Evolutionary conservation across 2,329 filamentous ascomycete genomes (phyloP).

Genomic region (Neonectria punicea): DNA sequence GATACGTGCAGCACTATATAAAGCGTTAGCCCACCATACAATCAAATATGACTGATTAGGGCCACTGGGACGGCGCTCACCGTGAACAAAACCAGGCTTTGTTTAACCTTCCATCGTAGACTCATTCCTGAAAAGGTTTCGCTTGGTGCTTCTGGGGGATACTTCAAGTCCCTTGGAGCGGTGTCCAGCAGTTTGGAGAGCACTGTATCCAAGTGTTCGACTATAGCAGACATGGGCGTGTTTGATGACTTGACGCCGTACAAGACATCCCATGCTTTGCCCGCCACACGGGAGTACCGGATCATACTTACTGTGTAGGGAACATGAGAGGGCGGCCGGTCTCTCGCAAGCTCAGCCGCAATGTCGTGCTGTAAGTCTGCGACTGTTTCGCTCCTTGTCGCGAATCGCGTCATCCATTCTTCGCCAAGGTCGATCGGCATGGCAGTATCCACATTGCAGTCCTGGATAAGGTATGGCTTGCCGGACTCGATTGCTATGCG

Average conservation of each 20-base stretch:
- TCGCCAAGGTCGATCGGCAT: constrained; percentile 30
- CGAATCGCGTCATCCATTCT: constrained; percentile 27
- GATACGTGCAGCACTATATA: constrained; percentile 28
- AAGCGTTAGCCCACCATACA: background rate
- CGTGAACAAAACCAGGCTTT: constrained; percentile 19
- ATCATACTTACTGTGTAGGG: constrained; percentile 28
- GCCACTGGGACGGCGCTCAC: constrained; percentile 13
- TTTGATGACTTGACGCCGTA: constrained; percentile 26
- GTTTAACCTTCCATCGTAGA: constrained; percentile 27
- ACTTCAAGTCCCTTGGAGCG: constrained; percentile 8
- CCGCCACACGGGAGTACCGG: constrained; percentile 27
- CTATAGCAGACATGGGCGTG: constrained; percentile 17
- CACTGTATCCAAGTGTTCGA: constrained; percentile 24
- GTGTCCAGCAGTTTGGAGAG: constrained; percentile 22
- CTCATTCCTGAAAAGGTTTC: constrained; percentile 22
- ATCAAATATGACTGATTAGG: background rate
- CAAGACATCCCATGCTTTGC: constrained; percentile 30
- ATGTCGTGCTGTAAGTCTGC: constrained; percentile 23
- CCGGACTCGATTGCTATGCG: constrained; percentile 32
- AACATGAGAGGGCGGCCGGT: constrained; percentile 4
- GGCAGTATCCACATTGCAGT: constrained; percentile 27
- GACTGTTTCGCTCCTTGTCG: background rate
- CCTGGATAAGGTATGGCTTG: constrained; percentile 32
- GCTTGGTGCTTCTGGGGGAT: constrained; percentile 10
- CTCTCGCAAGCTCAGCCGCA: constrained; percentile 11